phyloP scores from a whole-genome alignment of 768 basidiomycete genomes.

The Sporobolomyces phaffii region DNA sequence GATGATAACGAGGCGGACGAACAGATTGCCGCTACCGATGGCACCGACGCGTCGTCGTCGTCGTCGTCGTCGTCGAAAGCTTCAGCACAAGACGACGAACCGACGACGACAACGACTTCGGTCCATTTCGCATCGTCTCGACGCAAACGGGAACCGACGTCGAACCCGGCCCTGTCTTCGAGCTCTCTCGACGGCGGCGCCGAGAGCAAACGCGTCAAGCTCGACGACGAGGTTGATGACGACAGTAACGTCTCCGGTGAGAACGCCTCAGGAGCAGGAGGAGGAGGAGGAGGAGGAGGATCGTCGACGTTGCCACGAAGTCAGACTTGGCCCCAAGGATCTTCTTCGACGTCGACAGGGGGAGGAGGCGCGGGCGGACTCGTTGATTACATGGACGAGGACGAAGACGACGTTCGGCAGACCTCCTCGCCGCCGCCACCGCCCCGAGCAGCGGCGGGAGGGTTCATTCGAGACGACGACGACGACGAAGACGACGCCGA shows the following conservation, averaged over 20 bases:
- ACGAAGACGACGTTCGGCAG: conserved; percentile 7
- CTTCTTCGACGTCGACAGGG: too few relatives aligned
- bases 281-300: neutral
- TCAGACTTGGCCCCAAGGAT: conserved; percentile 5
- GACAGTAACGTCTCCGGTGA: neutral
- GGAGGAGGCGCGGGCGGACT: neutral
- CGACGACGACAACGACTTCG: neutral
- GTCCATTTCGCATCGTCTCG: neutral
- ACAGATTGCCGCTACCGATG: neutral
- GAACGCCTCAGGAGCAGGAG: too few relatives aligned
- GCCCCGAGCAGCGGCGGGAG: conserved; percentile 2
- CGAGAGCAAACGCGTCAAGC: neutral
- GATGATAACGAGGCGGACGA: neutral
- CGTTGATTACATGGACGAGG: conserved; percentile 23
- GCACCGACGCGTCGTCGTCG: too few relatives aligned
- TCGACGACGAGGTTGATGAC: neutral
- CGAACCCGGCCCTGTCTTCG: neutral
- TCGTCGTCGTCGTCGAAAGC: too few relatives aligned
- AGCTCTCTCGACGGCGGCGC: neutral
- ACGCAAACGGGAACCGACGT: conserved; percentile 15
- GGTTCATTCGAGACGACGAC: conserved; percentile 19
- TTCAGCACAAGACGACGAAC: neutral
- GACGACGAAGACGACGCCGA: neutral
- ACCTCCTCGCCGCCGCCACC: too few relatives aligned
- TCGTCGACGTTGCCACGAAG: neutral